phyloP scores from a whole-genome alignment of 352 stramenopile species.

The Stramenopiles sp. region DNA sequence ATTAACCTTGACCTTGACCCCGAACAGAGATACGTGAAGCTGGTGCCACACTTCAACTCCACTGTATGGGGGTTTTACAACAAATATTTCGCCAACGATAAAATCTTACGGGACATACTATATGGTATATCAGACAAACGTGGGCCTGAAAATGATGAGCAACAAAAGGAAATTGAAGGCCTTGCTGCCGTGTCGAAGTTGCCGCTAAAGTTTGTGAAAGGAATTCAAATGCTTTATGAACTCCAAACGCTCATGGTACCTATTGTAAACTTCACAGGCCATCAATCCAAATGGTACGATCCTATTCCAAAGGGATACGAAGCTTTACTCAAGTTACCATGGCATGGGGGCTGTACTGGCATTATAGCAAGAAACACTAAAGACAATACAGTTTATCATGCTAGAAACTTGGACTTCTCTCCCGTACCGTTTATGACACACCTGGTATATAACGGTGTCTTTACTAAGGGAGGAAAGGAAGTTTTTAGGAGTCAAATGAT shows the following conservation, averaged over 20 bases:
- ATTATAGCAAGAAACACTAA: conserved; percentile 7
- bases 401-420: neutral
- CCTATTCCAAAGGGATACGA: neutral
- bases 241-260: conserved; percentile 7
- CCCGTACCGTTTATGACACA: neutral
- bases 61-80: conserved; percentile 11
- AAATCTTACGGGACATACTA: neutral
- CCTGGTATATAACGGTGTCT: neutral
- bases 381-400: conserved; percentile 3
- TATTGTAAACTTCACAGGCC: conserved; percentile 4
- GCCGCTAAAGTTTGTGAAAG: conserved; percentile 6
- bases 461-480: conserved; percentile 5
- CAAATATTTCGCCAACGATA: conserved; percentile 7
- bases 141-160: conserved; percentile 9
- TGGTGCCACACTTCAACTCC: neutral
- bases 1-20: conserved; percentile 2
- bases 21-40: neutral
- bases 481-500: conserved; percentile 3
- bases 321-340: neutral
- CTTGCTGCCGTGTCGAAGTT: neutral
- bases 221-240: conserved; percentile 10
- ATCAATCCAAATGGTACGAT: neutral
- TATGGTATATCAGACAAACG: conserved; percentile 4
- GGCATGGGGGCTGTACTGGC: neutral
- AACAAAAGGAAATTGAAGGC: conserved; percentile 10